Evolutionary conservation across 139 green algal genomes (phyloP).

Genomic region (Axilococcus clingmanii): DNA sequence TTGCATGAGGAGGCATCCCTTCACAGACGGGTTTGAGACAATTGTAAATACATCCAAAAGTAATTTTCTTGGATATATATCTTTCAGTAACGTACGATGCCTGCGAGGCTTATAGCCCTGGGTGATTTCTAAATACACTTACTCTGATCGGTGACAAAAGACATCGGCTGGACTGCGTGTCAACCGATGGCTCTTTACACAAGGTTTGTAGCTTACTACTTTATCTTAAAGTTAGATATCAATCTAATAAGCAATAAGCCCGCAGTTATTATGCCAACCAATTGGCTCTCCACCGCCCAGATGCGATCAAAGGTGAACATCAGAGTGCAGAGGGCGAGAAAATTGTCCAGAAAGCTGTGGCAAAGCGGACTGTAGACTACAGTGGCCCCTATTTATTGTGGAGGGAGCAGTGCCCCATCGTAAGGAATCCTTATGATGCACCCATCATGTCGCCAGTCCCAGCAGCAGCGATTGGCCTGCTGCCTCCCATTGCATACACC

Average conservation of each 20-base stretch:
- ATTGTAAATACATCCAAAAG: too few species aligned
- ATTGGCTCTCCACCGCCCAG: constrained; percentile 23
- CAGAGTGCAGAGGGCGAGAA: constrained; percentile 31
- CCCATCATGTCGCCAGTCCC: constrained; percentile 24
- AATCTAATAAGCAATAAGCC: too few species aligned
- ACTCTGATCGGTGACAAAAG: neutral
- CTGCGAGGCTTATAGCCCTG: too few species aligned
- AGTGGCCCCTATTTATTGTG: constrained; percentile 22
- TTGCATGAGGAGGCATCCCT: too few species aligned
- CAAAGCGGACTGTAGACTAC: constrained; percentile 34
- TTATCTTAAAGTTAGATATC: too few species aligned
- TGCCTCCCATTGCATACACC: constrained; percentile 60
- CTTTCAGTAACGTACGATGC: too few species aligned
- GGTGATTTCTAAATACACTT: neutral
- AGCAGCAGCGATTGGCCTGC: constrained; percentile 26
- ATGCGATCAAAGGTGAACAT: neutral
- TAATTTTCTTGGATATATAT: too few species aligned
- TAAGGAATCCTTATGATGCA: neutral
- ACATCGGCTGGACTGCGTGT: neutral
- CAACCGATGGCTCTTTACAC: constrained; percentile 2
- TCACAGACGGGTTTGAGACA: too few species aligned
- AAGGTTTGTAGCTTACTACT: too few species aligned
- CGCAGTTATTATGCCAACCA: constrained; percentile 30
- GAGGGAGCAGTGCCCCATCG: constrained; percentile 15
- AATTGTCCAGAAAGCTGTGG: constrained; percentile 22